Percentiles rank a stretch among this genome's conserved stretches.
These are phyloP conservation scores for Leccinum cinnamomeum DNA, from an alignment of 1,284 basidiomycete genomes.

Conservation along the genomic window DNA sequence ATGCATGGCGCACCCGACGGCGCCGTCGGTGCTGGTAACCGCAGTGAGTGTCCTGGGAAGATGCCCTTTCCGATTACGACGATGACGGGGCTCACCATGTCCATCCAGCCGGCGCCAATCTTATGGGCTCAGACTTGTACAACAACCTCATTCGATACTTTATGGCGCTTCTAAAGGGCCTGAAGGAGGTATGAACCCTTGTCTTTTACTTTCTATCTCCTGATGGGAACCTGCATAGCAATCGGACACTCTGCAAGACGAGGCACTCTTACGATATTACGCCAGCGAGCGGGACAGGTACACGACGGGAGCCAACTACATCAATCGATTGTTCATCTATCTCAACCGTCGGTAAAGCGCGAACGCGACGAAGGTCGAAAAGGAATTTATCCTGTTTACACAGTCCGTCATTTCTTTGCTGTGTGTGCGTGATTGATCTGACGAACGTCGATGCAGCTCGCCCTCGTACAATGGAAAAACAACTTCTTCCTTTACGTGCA, in stretches of 20 bases:
- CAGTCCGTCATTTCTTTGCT: conserved; percentile 53
- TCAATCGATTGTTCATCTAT: conserved; percentile 95
- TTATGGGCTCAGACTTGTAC: conserved; percentile 95
- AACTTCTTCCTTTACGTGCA: conserved; percentile 92
- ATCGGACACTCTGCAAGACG: conserved; percentile 81
- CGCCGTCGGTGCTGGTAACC: conserved; percentile 47
- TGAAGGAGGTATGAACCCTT: conserved; percentile 56
- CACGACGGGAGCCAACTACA: conserved; percentile 94
- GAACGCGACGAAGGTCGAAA: conserved; percentile 98
- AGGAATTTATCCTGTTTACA: conserved; percentile 94
- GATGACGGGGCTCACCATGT: conserved; percentile 19
- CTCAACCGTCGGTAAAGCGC: conserved; percentile 97
- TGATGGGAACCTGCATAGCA: conserved; percentile 45
- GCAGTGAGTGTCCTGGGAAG: conserved; percentile 50
- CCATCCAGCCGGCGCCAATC: conserved; percentile 79
- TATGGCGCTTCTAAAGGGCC: conserved; percentile 68
- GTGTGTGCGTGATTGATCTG: conserved; percentile 8
- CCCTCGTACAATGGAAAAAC: conserved; percentile 93
- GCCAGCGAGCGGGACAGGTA: conserved; percentile 95
- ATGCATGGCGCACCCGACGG: conserved; percentile 65
- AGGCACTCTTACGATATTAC: conserved; percentile 89
- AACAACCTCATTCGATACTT: conserved; percentile 88
- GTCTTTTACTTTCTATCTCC: conserved; percentile 3
- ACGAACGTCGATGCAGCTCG: conserved; percentile 56
- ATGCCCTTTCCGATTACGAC: conserved; percentile 26